A percentile compares a stretch with the other conserved stretches of the same genome.
Conservation (phyloP, 1,284 basidiomycete genomes). For the Mycosarcoma mackinlayi region DNA sequence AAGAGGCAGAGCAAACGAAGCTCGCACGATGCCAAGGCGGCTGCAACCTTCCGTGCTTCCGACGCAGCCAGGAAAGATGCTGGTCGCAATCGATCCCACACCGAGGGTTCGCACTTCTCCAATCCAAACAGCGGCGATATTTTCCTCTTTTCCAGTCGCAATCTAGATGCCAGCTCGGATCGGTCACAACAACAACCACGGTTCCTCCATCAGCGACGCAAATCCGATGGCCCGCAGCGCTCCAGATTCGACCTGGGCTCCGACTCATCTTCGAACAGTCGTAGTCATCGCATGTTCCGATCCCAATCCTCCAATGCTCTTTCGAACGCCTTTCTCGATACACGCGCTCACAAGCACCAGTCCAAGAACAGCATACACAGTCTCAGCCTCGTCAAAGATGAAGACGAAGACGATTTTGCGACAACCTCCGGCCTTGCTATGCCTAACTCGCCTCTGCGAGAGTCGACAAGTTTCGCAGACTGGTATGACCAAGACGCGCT, state of each 20-base stretch:
- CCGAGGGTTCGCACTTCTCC: conserved; percentile 32
- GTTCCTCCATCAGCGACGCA: conserved; percentile 42
- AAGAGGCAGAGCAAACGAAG: conserved; percentile 38
- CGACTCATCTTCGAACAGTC: conserved; percentile 8
- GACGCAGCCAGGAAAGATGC: conserved; percentile 14
- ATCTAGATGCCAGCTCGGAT: conserved; percentile 19
- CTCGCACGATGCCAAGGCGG: conserved; percentile 31
- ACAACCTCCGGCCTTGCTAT: background rate
- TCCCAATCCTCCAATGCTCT: conserved; percentile 40
- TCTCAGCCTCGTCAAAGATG: conserved; percentile 39
- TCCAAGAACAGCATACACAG: conserved; percentile 24
- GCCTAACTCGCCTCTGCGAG: conserved; percentile 26
- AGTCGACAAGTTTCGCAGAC: conserved; percentile 20
- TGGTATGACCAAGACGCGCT: conserved; percentile 10
- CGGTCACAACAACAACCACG: conserved; percentile 12
- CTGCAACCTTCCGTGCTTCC: conserved; percentile 12
- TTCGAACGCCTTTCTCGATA: conserved; percentile 31
- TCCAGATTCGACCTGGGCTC: conserved; percentile 9
- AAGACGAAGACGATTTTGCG: conserved; percentile 15
- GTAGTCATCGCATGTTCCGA: conserved; percentile 26
- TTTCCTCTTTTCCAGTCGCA: conserved; percentile 42
- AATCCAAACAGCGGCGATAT: conserved; percentile 39
- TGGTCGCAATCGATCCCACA: conserved; percentile 33
- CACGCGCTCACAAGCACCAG: conserved; percentile 25
- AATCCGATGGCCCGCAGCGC: conserved; percentile 40